These are phyloP conservation scores for Bipolaris cookei DNA, from an alignment of 2,329 filamentous ascomycete species.

Conservation along the genomic window DNA sequence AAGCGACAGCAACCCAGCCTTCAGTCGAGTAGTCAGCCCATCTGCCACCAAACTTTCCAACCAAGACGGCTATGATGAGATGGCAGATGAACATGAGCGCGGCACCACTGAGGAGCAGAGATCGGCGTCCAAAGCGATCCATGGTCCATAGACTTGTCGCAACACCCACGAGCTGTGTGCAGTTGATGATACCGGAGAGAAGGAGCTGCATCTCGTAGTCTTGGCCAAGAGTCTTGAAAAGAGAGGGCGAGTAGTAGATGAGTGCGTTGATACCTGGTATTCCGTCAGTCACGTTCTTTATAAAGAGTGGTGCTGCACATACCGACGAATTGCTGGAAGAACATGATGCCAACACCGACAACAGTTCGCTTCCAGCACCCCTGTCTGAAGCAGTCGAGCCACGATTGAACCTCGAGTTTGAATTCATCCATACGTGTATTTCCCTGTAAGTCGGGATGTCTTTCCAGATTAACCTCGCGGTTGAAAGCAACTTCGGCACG, in stretches of 20 bases:
- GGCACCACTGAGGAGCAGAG: conserved; percentile 52
- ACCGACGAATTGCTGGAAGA: conserved; percentile 53
- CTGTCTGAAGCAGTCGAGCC: conserved; percentile 57
- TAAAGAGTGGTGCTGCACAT: conserved; percentile 26
- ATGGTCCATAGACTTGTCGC: conserved; percentile 52
- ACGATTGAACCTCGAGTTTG: conserved; percentile 55
- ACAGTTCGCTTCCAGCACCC: conserved; percentile 54
- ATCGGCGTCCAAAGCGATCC: conserved; percentile 52
- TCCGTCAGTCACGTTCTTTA: conserved; percentile 2
- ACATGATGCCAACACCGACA: conserved; percentile 52
- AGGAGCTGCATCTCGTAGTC: conserved; percentile 62
- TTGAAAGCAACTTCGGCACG: conserved; percentile 62
- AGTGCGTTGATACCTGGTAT: conserved; percentile 47
- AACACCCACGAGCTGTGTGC: conserved; percentile 51
- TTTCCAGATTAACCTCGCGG: conserved; percentile 51
- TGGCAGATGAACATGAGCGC: conserved; percentile 58
- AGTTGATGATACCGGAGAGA: conserved; percentile 70
- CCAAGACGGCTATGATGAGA: conserved; percentile 62
- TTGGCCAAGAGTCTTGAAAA: conserved; percentile 67
- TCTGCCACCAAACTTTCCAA: conserved; percentile 59
- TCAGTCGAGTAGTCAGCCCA: conserved; percentile 59
- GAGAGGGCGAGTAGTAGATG: conserved; percentile 66
- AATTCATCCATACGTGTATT: conserved; percentile 42
- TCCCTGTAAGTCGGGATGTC: conserved; percentile 46
- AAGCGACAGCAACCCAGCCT: conserved; percentile 64